Percentiles rank a stretch among this genome's conserved stretches.
phyloP scores from a whole-genome alignment of 768 basidiomycete species.

The Mycena leptocephala region DNA sequence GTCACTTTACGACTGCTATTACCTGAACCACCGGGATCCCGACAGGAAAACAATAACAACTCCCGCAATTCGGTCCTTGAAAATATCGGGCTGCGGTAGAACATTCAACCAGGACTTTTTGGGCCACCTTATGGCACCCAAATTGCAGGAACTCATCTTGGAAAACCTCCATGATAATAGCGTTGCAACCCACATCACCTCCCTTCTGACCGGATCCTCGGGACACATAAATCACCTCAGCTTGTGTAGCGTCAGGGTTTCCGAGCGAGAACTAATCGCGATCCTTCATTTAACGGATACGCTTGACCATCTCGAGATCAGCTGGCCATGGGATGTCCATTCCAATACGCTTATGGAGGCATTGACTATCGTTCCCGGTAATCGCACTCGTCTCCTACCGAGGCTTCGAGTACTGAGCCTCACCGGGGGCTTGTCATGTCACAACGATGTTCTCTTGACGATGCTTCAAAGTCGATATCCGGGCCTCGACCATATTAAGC shows the following conservation, averaged over 20 bases:
- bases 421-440: constrained; percentile 31
- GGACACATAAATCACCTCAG: constrained; percentile 16
- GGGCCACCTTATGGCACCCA: not conserved
- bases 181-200: not conserved
- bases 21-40: not conserved
- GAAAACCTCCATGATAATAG: not conserved
- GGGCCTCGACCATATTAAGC: constrained; percentile 13
- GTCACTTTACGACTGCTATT: not conserved
- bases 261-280: constrained; percentile 24
- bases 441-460: constrained; percentile 5
- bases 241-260: constrained; percentile 7
- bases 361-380: constrained; percentile 11
- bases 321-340: constrained; percentile 33
- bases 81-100: not conserved
- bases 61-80: constrained; percentile 10
- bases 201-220: not conserved
- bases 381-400: not conserved
- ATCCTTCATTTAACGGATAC: constrained; percentile 9
- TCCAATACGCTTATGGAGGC: constrained; percentile 25
- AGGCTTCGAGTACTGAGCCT: constrained; percentile 10
- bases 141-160: constrained; percentile 3
- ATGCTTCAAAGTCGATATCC: constrained; percentile 27
- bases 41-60: not conserved
- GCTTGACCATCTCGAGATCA: constrained; percentile 21
- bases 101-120: constrained; percentile 1